Evolutionary conservation across 2,329 filamentous ascomycete genomes (phyloP).

Genomic region (Esteya vermicola): DNA sequence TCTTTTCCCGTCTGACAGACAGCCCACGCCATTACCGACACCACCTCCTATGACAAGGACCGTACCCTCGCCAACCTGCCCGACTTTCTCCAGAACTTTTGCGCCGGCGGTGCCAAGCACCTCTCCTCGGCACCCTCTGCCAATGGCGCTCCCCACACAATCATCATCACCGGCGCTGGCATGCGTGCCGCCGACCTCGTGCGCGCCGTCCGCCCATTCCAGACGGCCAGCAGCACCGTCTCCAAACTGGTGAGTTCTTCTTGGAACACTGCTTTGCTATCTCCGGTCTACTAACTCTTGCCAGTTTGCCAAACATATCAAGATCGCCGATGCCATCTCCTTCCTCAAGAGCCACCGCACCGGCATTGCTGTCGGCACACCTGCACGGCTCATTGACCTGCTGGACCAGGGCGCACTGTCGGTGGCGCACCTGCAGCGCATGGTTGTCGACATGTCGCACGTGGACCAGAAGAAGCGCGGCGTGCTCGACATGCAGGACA

Average conservation of each 20-base stretch:
- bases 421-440: slow-evolving; percentile 54
- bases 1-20: background rate
- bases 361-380: slow-evolving; percentile 83
- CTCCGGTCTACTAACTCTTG: background rate
- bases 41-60: slow-evolving; percentile 48
- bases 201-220: slow-evolving; percentile 61
- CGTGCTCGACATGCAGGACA: slow-evolving; percentile 90
- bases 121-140: slow-evolving; percentile 39
- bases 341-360: slow-evolving; percentile 58
- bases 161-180: slow-evolving; percentile 76
- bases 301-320: slow-evolving; percentile 92
- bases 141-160: slow-evolving; percentile 66
- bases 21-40: slow-evolving; percentile 53
- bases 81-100: slow-evolving; percentile 58
- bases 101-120: slow-evolving; percentile 32
- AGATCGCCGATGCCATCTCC: slow-evolving; percentile 71
- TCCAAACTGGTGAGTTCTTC: slow-evolving; percentile 53
- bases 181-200: slow-evolving; percentile 76
- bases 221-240: slow-evolving; percentile 62
- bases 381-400: slow-evolving; percentile 66
- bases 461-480: slow-evolving; percentile 91
- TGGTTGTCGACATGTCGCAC: slow-evolving; percentile 83
- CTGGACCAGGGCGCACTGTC: slow-evolving; percentile 67
- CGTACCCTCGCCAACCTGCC: slow-evolving; percentile 62
- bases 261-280: too few relatives aligned